Evolutionary conservation across 495 filamentous ascomycete species (phyloP).

Genomic region (Clavariopsis aquatica): DNA sequence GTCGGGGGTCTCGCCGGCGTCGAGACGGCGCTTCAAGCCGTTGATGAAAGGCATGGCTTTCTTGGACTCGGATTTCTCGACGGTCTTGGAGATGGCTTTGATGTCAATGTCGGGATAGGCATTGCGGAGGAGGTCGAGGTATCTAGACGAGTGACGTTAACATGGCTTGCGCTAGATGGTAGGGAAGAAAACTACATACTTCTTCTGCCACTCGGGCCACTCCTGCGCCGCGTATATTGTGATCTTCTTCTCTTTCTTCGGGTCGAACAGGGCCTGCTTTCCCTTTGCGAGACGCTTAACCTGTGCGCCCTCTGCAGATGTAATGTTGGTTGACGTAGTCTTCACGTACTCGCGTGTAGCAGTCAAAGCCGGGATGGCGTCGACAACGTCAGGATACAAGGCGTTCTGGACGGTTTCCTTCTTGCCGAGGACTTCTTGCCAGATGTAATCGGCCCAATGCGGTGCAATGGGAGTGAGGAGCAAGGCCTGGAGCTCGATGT

Average conservation of each 20-base stretch:
- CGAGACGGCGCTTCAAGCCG: constrained; percentile 74
- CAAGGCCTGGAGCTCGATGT: constrained; percentile 84
- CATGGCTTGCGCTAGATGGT: not conserved
- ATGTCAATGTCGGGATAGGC: constrained; percentile 68
- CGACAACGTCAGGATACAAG: constrained; percentile 70
- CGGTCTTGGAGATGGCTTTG: constrained; percentile 71
- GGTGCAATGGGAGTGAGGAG: constrained; percentile 79
- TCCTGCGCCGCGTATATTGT: constrained; percentile 76
- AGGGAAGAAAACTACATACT: constrained; percentile 38
- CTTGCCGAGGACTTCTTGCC: constrained; percentile 83
- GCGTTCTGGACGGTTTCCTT: constrained; percentile 74
- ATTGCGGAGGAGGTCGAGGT: constrained; percentile 77
- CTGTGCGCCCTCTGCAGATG: constrained; percentile 77
- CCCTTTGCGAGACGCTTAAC: constrained; percentile 88
- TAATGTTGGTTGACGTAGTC: constrained; percentile 72
- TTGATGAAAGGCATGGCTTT: constrained; percentile 98
- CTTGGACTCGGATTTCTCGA: constrained; percentile 87
- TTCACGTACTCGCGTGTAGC: constrained; percentile 82
- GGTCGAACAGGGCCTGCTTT: constrained; percentile 77
- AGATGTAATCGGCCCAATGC: constrained; percentile 94
- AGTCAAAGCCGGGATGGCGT: constrained; percentile 61
- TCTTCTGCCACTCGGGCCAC: constrained; percentile 87
- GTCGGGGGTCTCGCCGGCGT: constrained; percentile 57
- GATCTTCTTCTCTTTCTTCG: constrained; percentile 86
- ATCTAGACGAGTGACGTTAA: constrained; percentile 39